Conservation (phyloP, 2,329 filamentous ascomycete species). For the Verticillium nonalfalfae region DNA sequence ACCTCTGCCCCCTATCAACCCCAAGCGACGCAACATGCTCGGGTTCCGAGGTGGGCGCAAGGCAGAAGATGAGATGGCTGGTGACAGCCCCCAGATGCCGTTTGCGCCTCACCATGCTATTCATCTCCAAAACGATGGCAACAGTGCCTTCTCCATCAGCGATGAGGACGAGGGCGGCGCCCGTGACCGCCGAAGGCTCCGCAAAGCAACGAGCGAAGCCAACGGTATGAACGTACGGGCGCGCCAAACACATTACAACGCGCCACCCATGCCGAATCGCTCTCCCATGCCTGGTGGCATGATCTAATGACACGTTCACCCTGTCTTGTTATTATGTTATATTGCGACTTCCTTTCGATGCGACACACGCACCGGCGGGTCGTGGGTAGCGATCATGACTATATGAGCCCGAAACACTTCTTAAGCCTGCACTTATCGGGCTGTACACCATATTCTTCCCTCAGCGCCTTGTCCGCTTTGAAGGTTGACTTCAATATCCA, state of each 20-base stretch:
- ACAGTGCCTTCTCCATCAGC: constrained; percentile 19
- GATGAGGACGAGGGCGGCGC: constrained; percentile 28
- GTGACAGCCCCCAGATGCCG: constrained; percentile 23
- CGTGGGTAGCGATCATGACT: constrained; percentile 8
- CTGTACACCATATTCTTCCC: background rate
- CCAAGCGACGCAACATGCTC: constrained; percentile 41
- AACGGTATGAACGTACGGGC: constrained; percentile 22
- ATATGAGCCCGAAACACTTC: constrained; percentile 6
- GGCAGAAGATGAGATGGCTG: constrained; percentile 24
- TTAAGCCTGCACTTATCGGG: background rate
- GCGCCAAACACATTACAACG: constrained; percentile 17
- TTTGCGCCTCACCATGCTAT: constrained; percentile 11
- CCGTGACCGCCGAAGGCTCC: constrained; percentile 30
- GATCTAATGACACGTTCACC: constrained; percentile 26
- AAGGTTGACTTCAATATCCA: background rate
- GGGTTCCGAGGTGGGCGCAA: constrained; percentile 26
- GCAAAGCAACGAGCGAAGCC: constrained; percentile 36
- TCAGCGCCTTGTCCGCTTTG: background rate
- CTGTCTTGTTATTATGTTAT: background rate
- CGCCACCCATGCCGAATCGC: constrained; percentile 18
- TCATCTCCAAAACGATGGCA: constrained; percentile 11
- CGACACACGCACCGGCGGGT: constrained; percentile 1
- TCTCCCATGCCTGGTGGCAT: constrained; percentile 33
- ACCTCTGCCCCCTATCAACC: constrained; percentile 54
- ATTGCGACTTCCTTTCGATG: constrained; percentile 1